phyloP scores from a whole-genome alignment of 2,329 filamentous ascomycete species.

The Apiospora sp. region DNA sequence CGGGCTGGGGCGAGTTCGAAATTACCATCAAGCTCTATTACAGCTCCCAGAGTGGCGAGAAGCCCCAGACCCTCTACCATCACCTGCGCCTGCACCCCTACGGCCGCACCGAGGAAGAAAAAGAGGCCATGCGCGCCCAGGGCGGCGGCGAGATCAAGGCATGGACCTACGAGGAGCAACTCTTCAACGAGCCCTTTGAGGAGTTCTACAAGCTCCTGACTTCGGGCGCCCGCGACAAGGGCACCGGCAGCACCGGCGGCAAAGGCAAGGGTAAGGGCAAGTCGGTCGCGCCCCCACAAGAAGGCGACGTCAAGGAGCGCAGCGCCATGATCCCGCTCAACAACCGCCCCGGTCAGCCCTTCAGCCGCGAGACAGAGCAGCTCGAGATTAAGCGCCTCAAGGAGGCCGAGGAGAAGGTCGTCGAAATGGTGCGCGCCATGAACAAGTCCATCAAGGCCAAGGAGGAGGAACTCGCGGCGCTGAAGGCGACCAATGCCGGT shows the following conservation, averaged over 20 bases:
- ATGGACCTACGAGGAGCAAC: slow-evolving; percentile 90
- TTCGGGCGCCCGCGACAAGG: slow-evolving; percentile 67
- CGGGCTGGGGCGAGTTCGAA: slow-evolving; percentile 98
- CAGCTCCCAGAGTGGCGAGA: slow-evolving; percentile 85
- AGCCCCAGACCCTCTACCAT: slow-evolving; percentile 95
- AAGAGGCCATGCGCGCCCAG: slow-evolving; percentile 65
- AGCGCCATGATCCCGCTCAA: slow-evolving; percentile 78
- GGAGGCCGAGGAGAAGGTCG: slow-evolving; percentile 70
- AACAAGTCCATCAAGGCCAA: slow-evolving; percentile 69
- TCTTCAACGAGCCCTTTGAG: slow-evolving; percentile 97
- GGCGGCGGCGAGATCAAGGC: slow-evolving; percentile 72
- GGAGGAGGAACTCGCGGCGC: slow-evolving; percentile 65
- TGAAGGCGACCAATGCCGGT: slow-evolving; percentile 66
- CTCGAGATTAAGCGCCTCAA: slow-evolving; percentile 67
- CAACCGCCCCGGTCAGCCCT: slow-evolving; percentile 74
- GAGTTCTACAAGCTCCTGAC: slow-evolving; percentile 90
- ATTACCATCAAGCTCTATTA: slow-evolving; percentile 97
- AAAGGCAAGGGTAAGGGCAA: slow-evolving; percentile 67
- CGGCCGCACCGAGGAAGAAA: slow-evolving; percentile 80
- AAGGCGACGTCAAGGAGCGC: slow-evolving; percentile 59
- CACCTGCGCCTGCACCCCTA: slow-evolving; percentile 91
- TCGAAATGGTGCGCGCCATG: slow-evolving; percentile 65
- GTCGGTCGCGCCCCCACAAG: slow-evolving; percentile 36
- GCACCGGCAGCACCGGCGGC: slow-evolving; percentile 44
- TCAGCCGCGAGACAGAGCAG: slow-evolving; percentile 74